Evolutionary conservation across 495 filamentous ascomycete species (phyloP).

Genomic region (Thozetella sp.): DNA sequence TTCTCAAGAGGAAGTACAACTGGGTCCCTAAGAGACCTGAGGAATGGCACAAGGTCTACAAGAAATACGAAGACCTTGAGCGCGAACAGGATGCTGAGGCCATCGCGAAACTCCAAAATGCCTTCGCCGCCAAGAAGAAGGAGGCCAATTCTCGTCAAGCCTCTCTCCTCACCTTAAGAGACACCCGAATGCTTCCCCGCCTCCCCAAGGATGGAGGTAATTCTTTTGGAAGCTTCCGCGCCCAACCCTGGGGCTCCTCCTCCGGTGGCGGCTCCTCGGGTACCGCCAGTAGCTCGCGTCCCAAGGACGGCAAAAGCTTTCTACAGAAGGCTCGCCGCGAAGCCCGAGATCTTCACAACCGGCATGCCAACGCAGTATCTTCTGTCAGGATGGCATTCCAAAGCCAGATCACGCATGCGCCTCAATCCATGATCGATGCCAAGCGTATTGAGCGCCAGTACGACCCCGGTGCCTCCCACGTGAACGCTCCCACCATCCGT

Average conservation of each 20-base stretch:
- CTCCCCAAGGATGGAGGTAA: constrained; percentile 5
- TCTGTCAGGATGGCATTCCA: constrained; percentile 2
- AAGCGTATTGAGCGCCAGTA: constrained; percentile 27
- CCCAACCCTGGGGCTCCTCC: not conserved
- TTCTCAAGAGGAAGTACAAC: constrained; percentile 15
- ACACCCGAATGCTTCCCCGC: constrained; percentile 19
- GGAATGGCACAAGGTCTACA: constrained; percentile 36
- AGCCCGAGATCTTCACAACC: constrained; percentile 7
- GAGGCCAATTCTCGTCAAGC: constrained; percentile 25
- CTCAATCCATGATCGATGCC: constrained; percentile 34
- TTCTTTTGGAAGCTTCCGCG: not conserved
- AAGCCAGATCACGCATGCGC: constrained; percentile 34
- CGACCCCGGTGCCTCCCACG: constrained; percentile 4
- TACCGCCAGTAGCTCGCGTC: constrained; percentile 5
- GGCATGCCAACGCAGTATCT: not conserved
- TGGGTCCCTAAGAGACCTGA: constrained; percentile 29
- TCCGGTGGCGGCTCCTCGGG: not conserved
- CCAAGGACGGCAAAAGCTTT: constrained; percentile 11
- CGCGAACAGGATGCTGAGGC: constrained; percentile 51
- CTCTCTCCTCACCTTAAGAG: constrained; percentile 18
- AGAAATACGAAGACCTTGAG: constrained; percentile 37
- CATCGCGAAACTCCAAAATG: constrained; percentile 35
- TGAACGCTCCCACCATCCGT: constrained; percentile 4
- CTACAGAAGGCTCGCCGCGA: constrained; percentile 14
- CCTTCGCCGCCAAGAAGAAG: constrained; percentile 24